Evolutionary conservation across 1,284 basidiomycete genomes (phyloP), one percentile per base, ranked within the genome.

Genomic region (Fomitopsis pinicola): DNA sequence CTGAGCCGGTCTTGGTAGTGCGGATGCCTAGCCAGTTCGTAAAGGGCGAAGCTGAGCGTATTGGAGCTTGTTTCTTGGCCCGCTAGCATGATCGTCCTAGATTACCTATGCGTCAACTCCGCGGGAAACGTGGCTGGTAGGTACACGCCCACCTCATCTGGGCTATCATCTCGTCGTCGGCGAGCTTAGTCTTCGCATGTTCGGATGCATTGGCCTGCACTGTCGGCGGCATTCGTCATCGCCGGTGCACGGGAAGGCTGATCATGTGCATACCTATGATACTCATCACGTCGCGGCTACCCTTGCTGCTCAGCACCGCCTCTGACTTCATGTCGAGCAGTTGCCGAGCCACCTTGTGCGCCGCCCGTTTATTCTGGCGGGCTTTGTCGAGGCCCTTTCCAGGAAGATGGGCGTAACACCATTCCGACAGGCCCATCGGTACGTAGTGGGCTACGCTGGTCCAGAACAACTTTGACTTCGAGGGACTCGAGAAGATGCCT

Each of bases 51-150:
- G 1, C 60, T 71, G 57, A 80, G 58, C 0, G 77, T 72, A 50
- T 73, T 78, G 3, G 82, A 75, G 1, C 79, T 81, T 0, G 85
- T 84, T 63, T 86, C 82, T 60, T 86, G 80, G 0, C 86, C 81
- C 22, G 75, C 62, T 8, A 63, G 36, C 58, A 63, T 59, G 40
- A 63, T 63, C 8, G 62, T 63, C 44, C 62, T 63, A 30, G 38
- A 28, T 59, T 28, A 59, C 9, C 15, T 36, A 14, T 7, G 22
- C 8, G 10, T 46, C 10, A 30, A 35, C 35, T 8, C 35, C 1
- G n/a, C 15, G 8, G 30, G 26, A 35, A 35, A 15, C 44, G 10
- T 28, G 28, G 17, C 22, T 33, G 12, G 8, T 26, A 4, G 17
- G 15, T n/a, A 35, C 3, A 15, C 55, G 66, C 71, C 38, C 62